Conservation (phyloP, 2,329 filamentous ascomycete species). For the Xylaria sp. region DNA sequence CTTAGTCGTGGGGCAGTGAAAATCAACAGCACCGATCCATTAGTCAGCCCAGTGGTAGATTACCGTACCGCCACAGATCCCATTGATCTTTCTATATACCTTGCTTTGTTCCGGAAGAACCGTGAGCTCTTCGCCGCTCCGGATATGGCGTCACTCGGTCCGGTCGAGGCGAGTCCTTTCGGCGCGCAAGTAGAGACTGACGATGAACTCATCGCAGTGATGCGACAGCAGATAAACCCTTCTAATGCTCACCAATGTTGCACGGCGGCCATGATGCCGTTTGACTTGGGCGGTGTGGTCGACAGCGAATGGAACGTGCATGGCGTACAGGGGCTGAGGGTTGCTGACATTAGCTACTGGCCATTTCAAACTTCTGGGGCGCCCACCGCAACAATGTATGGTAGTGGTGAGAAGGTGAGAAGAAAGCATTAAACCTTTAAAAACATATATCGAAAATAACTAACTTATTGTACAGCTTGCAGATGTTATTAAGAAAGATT, state of each 20-base stretch:
- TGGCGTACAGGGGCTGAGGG: conserved; percentile 23
- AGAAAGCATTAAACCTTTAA: neutral
- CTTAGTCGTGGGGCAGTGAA: conserved; percentile 48
- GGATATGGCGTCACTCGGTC: conserved; percentile 21
- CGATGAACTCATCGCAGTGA: conserved; percentile 4
- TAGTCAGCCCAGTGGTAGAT: conserved; percentile 45
- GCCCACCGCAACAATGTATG: conserved; percentile 21
- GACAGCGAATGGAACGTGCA: conserved; percentile 41
- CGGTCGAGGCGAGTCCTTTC: conserved; percentile 21
- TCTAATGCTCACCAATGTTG: conserved; percentile 40
- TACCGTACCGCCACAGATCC: conserved; percentile 48
- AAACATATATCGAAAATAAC: neutral
- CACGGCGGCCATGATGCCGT: conserved; percentile 47
- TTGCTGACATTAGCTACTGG: conserved; percentile 23
- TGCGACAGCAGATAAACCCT: conserved; percentile 5
- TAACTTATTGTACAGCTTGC: conserved; percentile 8
- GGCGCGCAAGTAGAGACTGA: conserved; percentile 10
- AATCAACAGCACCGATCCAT: conserved; percentile 45
- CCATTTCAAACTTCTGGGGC: conserved; percentile 16
- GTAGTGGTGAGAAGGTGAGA: conserved; percentile 26
- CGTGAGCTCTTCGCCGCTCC: conserved; percentile 35
- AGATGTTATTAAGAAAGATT: conserved; percentile 15
- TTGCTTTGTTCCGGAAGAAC: conserved; percentile 44
- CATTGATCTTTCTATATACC: conserved; percentile 44
- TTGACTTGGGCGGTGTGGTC: conserved; percentile 42